Base-by-base conservation (phyloP, 2,329 filamentous ascomycete genomes). In the Ceratocystis variospora region DNA sequence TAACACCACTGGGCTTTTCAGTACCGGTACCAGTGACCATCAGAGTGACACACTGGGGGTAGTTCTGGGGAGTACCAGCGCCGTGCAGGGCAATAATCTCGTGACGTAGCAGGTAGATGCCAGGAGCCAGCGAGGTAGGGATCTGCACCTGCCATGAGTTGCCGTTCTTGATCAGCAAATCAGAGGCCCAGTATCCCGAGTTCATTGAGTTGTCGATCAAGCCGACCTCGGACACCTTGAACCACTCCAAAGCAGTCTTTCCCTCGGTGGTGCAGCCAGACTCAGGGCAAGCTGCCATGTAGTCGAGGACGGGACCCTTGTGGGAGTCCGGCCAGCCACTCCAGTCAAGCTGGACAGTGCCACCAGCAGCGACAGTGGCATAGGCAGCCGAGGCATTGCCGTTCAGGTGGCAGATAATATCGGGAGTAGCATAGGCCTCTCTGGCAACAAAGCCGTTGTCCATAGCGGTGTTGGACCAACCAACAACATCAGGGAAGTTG, bases 281-380 rank as follows among this genome's bases (percentile, higher is more conserved):
- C 22, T 68, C 68, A 61, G 78, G 76, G 74, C 80, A 82, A 69
- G 78, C 77, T 67, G 84, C 84, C 46, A 86, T 75, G 76, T 86
- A 86, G 72, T 80, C 80, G 70, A 85, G 78, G 70, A 86, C 78
- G 19, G 83, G 83, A 1, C 83, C 83, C 69, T 85, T 79, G 76
- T 89, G 80, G 65, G 78, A 80, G 8, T 80, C 77, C n/a, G 86
- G 85, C 86, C 86, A 89, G 17, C 77, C 76, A 67, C 79, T 82
- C 86, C 86, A 88, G 71, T 83, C 79, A 62, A 88, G 74, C 67
- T 81, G 76, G 70, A 88, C 73, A 7, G 77, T 77, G 69, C 77
- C 77, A 68, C 86, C 87, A 15, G 85, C 86, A n/a, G 78, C 76
- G 46, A 87, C 80, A 2, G 71, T 71, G 44, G 77, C 75, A 19